A percentile compares a stretch with the other conserved stretches of the same genome.
These are phyloP conservation scores for Microcyclosporella mali DNA, from an alignment of 2,329 filamentous ascomycete species.

Conservation along the genomic window DNA sequence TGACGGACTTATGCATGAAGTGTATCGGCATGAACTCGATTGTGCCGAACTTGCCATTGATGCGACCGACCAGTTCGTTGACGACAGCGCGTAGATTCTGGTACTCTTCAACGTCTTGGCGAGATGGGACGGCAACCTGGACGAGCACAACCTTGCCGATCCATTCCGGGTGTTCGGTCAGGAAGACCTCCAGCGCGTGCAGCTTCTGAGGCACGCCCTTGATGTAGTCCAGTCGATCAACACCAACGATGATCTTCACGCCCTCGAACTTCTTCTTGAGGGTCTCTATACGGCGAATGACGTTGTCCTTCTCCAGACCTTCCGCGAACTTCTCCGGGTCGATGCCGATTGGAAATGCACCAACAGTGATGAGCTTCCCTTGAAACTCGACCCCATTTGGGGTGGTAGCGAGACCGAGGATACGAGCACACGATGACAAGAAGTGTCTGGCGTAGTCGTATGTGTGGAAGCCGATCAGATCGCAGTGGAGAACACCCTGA, in stretches of 20 bases:
- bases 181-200: slow-evolving; percentile 90
- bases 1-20: slow-evolving; percentile 93
- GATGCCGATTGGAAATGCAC: slow-evolving; percentile 95
- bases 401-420: slow-evolving; percentile 72
- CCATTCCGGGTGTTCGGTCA: slow-evolving; percentile 96
- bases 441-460: slow-evolving; percentile 99
- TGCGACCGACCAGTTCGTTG: slow-evolving; percentile 92
- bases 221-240: slow-evolving; percentile 96
- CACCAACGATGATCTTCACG: slow-evolving; percentile 92
- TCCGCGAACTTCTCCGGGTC: slow-evolving; percentile 95
- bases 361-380: slow-evolving; percentile 80
- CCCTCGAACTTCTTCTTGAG: slow-evolving; percentile 89
- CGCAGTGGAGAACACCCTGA: slow-evolving; percentile 81
- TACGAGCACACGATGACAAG: slow-evolving; percentile 90
- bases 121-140: slow-evolving; percentile 88
- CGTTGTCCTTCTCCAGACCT: slow-evolving; percentile 74
- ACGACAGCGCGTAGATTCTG: slow-evolving; percentile 92
- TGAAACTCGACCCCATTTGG: slow-evolving; percentile 91
- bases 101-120: slow-evolving; percentile 96
- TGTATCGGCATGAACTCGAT: slow-evolving; percentile 99
- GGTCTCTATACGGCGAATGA: slow-evolving; percentile 78
- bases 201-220: slow-evolving; percentile 97
- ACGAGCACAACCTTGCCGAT: slow-evolving; percentile 95
- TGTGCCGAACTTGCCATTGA: slow-evolving; percentile 95
- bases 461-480: slow-evolving; percentile 95